Conservation (phyloP, 441 rosid genomes). For the Pelargonium australe region DNA sequence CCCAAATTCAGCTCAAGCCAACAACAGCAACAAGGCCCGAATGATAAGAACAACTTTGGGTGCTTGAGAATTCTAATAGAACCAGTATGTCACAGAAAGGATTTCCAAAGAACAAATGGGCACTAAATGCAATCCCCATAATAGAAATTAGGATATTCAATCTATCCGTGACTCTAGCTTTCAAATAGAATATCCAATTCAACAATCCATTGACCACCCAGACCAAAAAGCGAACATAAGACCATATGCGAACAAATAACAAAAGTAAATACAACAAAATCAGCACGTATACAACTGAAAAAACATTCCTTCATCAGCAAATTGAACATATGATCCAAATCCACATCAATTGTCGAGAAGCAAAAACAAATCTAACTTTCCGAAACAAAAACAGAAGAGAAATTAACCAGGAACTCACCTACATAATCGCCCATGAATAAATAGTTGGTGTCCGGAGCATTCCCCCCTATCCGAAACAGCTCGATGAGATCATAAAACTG, state of each 20-base stretch:
- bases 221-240: too few species aligned
- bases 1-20: neutral
- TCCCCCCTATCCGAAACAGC: constrained; percentile 92
- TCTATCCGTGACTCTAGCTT: neutral
- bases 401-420: constrained; percentile 38
- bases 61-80: neutral
- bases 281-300: too few species aligned
- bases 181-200: neutral
- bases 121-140: neutral
- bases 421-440: constrained; percentile 99
- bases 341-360: too few species aligned
- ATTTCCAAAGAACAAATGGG: too few species aligned
- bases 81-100: too few species aligned
- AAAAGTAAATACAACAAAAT: too few species aligned
- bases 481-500: constrained; percentile 96
- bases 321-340: too few species aligned
- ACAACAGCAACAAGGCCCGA: neutral
- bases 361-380: neutral
- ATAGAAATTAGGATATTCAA: neutral
- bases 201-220: too few species aligned
- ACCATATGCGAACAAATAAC: too few species aligned
- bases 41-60: neutral
- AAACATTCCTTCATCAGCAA: too few species aligned
- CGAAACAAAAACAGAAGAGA: neutral
- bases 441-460: constrained; percentile 90